Base-by-base conservation (phyloP, 805 yeast species). In the Wickerhamiella azymoides region DNA sequence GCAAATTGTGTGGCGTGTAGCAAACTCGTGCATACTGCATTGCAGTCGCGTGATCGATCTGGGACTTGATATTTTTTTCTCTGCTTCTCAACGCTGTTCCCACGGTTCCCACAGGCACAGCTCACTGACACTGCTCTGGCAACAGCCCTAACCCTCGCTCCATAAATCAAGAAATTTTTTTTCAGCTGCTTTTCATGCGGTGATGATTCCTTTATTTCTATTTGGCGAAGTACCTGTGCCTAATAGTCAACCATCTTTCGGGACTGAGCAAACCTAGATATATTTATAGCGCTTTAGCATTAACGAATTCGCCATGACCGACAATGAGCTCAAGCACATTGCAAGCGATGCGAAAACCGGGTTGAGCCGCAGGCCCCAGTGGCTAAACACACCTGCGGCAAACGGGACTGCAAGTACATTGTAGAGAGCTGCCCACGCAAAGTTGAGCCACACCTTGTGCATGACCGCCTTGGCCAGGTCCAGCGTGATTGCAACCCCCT, bases 311-410 rank as follows among this genome's bases (percentile, higher is more conserved):
- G 80, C 55, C 24, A 92, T 88, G 18, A 89, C 97, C 54, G 94
- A 82, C 2, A 85, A 79, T 1, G 95, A 84, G 52, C 95, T 84
- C 55, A 85, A 70, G 0, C 95, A 94, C 97, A 92, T 92, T 1
- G 96, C 82, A 11, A 79, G 74, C 36, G 92, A 85, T 1, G 97
- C 97, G 58, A 84, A 74, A 59, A 84, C 78, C 2, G 97, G 98
- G 43, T 84, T 84, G 53, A 88, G 64, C 11, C 70, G 56, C 45
- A 80, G 73, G 42, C 84, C 69, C 64, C 80, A 77, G 1, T 94
- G 94, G 41, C 78, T 72, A 46, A 89, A 68, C n/a, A 80, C 73
- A 1, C 96, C 96, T 79, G 93, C 89, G 0, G 97, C 96, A 53
- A 89, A 72, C 2, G 97, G 98, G 30, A 89, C 70, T 80, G 92